Conservation (phyloP, 257 asterid genomes). For the Mentha longifolia region DNA sequence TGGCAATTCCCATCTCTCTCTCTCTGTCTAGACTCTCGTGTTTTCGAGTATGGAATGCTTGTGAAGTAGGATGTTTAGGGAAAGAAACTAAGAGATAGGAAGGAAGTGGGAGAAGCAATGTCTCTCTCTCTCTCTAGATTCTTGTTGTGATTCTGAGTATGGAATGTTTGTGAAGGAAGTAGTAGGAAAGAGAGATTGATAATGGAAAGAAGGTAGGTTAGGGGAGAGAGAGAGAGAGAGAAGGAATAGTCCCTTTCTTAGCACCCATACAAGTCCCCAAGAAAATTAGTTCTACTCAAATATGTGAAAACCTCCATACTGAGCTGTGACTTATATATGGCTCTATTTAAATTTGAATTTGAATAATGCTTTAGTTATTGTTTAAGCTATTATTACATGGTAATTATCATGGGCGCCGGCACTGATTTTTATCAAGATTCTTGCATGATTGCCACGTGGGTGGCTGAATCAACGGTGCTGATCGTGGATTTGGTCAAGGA, state of each 20-base stretch:
- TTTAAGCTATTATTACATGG: constrained; percentile 17
- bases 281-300: neutral
- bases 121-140: neutral
- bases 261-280: constrained; percentile 30
- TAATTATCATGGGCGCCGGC: constrained; percentile 48
- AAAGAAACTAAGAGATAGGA: constrained; percentile 22
- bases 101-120: constrained; percentile 10
- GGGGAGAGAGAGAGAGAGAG: constrained; percentile 16
- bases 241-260: constrained; percentile 32
- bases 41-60: constrained; percentile 26
- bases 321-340: constrained; percentile 6
- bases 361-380: constrained; percentile 17
- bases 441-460: constrained; percentile 42
- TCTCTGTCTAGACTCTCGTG: constrained; percentile 18
- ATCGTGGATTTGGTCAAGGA: constrained; percentile 29
- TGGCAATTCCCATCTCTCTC: constrained; percentile 68
- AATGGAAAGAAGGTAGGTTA: constrained; percentile 29
- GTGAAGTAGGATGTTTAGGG: constrained; percentile 27
- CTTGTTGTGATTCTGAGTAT: neutral
- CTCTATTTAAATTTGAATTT: neutral
- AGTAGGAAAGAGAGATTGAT: constrained; percentile 29
- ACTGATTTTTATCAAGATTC: constrained; percentile 29
- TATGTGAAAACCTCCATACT: neutral
- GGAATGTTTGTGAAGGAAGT: constrained; percentile 35
- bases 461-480: constrained; percentile 31